Percentiles rank a stretch among this genome's conserved stretches.
Evolutionary conservation across 2,329 filamentous ascomycete genomes (phyloP).

Genomic region (Grosmannia huntii): DNA sequence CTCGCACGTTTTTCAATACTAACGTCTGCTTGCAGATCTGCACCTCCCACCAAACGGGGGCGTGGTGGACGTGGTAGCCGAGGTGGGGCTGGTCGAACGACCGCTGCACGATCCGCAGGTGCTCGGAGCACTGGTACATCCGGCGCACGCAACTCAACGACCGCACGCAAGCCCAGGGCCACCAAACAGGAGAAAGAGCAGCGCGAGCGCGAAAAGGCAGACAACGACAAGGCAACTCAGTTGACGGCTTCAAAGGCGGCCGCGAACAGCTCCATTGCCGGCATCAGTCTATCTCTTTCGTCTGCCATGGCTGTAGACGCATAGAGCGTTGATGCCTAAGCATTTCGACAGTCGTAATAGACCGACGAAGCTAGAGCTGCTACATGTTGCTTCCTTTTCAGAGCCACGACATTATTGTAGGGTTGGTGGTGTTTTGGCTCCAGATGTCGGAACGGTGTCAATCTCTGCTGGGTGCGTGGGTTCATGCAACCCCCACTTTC

Average conservation of each 20-base stretch:
- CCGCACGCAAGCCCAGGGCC: conserved; percentile 68
- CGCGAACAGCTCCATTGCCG: not conserved
- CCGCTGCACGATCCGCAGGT: conserved; percentile 46
- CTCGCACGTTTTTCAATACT: conserved; percentile 15
- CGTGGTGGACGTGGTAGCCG: conserved; percentile 33
- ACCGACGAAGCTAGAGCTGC: not conserved
- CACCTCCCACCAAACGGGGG: conserved; percentile 60
- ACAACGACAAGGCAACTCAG: conserved; percentile 31
- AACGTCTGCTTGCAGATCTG: conserved; percentile 39
- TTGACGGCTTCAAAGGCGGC: conserved; percentile 1
- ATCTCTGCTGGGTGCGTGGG: not conserved
- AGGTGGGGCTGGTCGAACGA: conserved; percentile 35
- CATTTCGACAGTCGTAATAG: not conserved
- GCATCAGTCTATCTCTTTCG: conserved; percentile 6
- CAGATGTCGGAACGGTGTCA: not conserved
- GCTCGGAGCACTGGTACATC: conserved; percentile 38
- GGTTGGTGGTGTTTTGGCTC: not conserved
- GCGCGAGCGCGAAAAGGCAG: conserved; percentile 66
- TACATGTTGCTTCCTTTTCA: not conserved
- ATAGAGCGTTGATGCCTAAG: not conserved
- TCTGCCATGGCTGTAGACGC: conserved; percentile 11
- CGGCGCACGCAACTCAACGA: conserved; percentile 62
- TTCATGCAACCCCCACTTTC: not conserved
- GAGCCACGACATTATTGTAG: not conserved
- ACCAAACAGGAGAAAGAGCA: conserved; percentile 76